Evolutionary conservation across 768 basidiomycete species (phyloP).

Genomic region (Auriscalpium orientale): DNA sequence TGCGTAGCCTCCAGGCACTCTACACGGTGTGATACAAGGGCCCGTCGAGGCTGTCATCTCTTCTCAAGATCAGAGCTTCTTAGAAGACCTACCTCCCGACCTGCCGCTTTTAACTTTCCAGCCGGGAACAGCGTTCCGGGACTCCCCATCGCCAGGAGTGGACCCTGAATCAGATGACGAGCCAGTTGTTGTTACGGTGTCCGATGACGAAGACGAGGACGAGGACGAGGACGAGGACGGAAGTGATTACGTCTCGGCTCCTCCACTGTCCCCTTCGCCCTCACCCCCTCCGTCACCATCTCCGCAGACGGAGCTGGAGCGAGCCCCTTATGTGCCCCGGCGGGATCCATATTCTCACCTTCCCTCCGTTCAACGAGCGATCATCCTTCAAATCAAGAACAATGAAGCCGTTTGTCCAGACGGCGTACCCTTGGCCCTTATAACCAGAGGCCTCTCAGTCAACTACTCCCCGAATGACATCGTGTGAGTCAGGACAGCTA

Average conservation of each 20-base stretch:
- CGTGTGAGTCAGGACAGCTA: neutral
- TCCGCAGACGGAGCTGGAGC: neutral
- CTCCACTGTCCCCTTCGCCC: neutral
- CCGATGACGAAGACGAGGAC: no score
- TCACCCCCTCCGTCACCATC: neutral
- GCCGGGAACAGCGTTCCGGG: no score
- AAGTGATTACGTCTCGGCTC: neutral
- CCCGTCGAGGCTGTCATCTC: neutral
- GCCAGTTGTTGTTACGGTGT: no score
- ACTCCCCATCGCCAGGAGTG: no score
- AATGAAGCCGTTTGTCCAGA: constrained; percentile 3
- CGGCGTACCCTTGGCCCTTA: constrained; percentile 5
- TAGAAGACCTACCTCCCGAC: no score
- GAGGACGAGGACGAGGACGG: neutral
- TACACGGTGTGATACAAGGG: neutral
- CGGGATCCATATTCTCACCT: constrained; percentile 15
- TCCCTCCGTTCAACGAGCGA: constrained; percentile 8
- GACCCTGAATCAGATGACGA: no score
- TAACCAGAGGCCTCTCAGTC: neutral
- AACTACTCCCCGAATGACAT: neutral
- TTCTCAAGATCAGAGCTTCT: no score
- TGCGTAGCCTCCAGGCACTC: neutral
- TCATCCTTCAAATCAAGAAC: constrained; percentile 11
- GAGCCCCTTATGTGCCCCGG: neutral
- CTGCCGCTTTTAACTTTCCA: no score